phyloP scores from a whole-genome alignment of 306 rosid genomes.

The Luffa aegyptiaca region DNA sequence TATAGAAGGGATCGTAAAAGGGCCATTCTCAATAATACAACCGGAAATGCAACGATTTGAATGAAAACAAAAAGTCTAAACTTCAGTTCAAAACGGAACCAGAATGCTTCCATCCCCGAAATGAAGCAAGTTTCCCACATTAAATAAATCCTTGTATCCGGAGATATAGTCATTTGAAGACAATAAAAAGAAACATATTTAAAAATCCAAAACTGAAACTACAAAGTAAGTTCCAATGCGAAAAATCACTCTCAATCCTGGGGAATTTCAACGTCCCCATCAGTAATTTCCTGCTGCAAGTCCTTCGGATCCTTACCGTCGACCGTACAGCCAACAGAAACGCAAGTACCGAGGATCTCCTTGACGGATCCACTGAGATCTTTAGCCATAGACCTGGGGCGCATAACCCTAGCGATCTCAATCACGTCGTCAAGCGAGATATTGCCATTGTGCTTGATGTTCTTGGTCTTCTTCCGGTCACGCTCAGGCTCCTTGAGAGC shows the following conservation, averaged over 20 bases:
- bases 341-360: constrained; percentile 83
- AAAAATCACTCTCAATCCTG: constrained; percentile 21
- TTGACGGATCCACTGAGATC: constrained; percentile 50
- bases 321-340: constrained; percentile 73
- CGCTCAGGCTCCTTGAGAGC: constrained; percentile 75
- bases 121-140: not conserved
- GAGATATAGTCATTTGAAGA: constrained; percentile 6
- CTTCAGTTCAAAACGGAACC: not conserved
- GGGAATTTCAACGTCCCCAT: constrained; percentile 66
- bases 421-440: constrained; percentile 62
- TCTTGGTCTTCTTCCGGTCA: constrained; percentile 70
- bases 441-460: constrained; percentile 68
- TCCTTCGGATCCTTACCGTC: constrained; percentile 76
- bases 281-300: constrained; percentile 55
- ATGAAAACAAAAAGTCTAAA: not conserved
- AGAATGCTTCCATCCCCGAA: not conserved
- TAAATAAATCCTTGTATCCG: not conserved
- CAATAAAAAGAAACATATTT: not conserved
- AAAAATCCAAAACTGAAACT: constrained; percentile 21
- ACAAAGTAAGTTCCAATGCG: not conserved
- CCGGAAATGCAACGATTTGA: not conserved
- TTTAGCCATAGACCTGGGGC: constrained; percentile 64
- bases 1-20: not conserved
- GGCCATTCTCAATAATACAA: not conserved
- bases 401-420: constrained; percentile 64